Evolutionary conservation across 176 grass and related monocot species (phyloP).

Genomic region (Poa pratensis): DNA sequence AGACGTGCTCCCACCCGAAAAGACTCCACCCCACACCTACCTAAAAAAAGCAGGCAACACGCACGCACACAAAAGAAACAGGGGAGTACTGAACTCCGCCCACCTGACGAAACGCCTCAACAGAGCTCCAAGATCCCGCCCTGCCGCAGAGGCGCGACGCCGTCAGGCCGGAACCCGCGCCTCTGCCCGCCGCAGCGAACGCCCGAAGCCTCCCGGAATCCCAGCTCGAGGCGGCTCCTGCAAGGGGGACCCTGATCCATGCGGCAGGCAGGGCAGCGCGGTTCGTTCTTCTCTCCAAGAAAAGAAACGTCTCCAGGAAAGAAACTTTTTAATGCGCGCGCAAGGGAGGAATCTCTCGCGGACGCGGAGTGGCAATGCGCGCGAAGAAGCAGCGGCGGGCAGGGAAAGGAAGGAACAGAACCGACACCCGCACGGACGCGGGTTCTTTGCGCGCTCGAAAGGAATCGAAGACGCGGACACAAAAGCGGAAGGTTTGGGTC

Average conservation of each 20-base stretch:
- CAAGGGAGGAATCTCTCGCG: slow-evolving; percentile 14
- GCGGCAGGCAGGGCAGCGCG: neutral
- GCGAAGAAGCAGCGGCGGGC: neutral
- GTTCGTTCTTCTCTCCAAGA: neutral
- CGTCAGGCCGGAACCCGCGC: slow-evolving; percentile 1
- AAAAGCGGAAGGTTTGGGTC: neutral
- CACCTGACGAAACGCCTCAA: slow-evolving; percentile 32
- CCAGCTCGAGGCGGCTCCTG: slow-evolving; percentile 18
- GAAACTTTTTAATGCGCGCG: neutral
- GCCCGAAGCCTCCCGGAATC: slow-evolving; percentile 33
- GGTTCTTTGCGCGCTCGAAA: slow-evolving; percentile 6
- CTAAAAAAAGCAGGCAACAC: slow-evolving; percentile 35
- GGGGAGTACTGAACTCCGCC: slow-evolving; percentile 31
- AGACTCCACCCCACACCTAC: slow-evolving; percentile 37
- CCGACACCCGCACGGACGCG: neutral
- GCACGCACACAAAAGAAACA: slow-evolving; percentile 5
- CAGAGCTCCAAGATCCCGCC: slow-evolving; percentile 49
- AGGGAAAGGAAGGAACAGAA: slow-evolving; percentile 20
- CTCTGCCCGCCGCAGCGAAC: slow-evolving; percentile 7
- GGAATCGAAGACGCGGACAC: neutral
- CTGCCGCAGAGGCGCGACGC: neutral
- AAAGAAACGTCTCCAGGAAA: slow-evolving; percentile 8
- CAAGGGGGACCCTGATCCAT: slow-evolving; percentile 48
- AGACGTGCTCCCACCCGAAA: slow-evolving; percentile 37
- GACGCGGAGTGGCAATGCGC: slow-evolving; percentile 23